phyloP scores from a whole-genome alignment of 345 rosid genomes.

The Clarkia xantiana region DNA sequence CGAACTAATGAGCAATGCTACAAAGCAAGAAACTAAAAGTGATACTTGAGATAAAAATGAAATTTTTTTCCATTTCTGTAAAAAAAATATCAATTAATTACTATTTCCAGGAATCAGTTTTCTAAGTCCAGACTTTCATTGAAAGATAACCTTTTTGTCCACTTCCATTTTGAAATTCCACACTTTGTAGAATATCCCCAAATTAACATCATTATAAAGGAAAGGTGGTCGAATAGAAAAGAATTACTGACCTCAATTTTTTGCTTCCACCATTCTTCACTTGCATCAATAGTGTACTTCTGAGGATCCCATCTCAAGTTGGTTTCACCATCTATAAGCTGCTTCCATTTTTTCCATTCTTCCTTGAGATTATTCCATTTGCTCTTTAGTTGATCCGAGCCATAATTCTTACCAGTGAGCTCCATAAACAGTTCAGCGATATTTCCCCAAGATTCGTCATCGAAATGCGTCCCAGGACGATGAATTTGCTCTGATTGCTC shows the following conservation, averaged over 20 bases:
- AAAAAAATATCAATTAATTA: too few species aligned
- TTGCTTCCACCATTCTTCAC: constrained; percentile 1
- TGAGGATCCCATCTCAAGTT: not conserved
- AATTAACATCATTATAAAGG: not conserved
- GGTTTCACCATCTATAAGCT: constrained; percentile 2
- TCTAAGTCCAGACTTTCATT: too few species aligned
- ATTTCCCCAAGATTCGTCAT: not conserved
- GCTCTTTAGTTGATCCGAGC: not conserved
- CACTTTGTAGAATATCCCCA: not conserved
- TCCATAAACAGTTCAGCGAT: not conserved
- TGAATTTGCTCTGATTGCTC: not conserved
- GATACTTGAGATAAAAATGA: too few species aligned
- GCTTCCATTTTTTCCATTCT: constrained; percentile 1
- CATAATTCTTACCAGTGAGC: not conserved
- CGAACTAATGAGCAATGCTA: too few species aligned
- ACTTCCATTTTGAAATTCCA: too few species aligned
- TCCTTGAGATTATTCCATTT: constrained; percentile 3
- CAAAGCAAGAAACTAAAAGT: too few species aligned
- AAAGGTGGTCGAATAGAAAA: not conserved
- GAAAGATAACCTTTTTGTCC: too few species aligned
- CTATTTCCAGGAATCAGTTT: too few species aligned
- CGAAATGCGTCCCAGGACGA: not conserved
- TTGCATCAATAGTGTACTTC: not conserved
- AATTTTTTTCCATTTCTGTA: too few species aligned
- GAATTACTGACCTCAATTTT: not conserved